These are phyloP conservation scores for Hymenoscyphus albidus DNA, from an alignment of 2,329 filamentous ascomycete genomes.

Conservation along the genomic window DNA sequence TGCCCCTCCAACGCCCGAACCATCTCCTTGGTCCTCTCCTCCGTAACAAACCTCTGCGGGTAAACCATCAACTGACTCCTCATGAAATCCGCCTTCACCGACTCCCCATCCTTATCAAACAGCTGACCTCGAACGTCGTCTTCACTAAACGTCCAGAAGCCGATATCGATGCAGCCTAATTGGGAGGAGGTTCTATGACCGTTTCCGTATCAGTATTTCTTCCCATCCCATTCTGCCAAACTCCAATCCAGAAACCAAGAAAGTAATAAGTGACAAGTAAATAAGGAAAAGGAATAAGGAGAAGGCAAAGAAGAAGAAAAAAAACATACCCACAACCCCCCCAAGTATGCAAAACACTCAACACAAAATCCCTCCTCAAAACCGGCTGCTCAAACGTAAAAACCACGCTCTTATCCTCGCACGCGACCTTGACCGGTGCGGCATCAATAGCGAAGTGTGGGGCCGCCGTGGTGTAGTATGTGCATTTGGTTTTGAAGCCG, in stretches of 20 bases:
- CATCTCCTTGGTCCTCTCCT: not conserved
- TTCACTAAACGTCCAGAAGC: not conserved
- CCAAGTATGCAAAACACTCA: slow-evolving; percentile 1
- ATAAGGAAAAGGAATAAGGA: not conserved
- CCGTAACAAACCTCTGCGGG: not conserved
- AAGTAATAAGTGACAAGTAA: no score
- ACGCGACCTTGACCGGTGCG: not conserved
- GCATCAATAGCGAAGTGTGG: not conserved
- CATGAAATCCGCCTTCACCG: not conserved
- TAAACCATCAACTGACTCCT: not conserved
- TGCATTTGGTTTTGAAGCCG: slow-evolving; percentile 5
- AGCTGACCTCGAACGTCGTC: not conserved
- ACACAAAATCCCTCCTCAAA: not conserved
- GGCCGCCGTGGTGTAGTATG: not conserved
- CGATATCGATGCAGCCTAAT: not conserved
- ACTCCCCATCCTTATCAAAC: not conserved
- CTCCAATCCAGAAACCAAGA: no score
- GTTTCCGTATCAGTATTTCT: not conserved
- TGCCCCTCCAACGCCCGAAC: not conserved
- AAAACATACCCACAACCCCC: slow-evolving; percentile 36
- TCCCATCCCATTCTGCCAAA: no score
- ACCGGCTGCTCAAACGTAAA: not conserved
- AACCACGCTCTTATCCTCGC: not conserved
- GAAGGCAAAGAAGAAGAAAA: not conserved
- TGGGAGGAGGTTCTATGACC: not conserved